These are phyloP conservation scores for Sphagnum contortum DNA, from an alignment of 225 moss, liverwort and hornwort genomes.

Conservation along the genomic window DNA sequence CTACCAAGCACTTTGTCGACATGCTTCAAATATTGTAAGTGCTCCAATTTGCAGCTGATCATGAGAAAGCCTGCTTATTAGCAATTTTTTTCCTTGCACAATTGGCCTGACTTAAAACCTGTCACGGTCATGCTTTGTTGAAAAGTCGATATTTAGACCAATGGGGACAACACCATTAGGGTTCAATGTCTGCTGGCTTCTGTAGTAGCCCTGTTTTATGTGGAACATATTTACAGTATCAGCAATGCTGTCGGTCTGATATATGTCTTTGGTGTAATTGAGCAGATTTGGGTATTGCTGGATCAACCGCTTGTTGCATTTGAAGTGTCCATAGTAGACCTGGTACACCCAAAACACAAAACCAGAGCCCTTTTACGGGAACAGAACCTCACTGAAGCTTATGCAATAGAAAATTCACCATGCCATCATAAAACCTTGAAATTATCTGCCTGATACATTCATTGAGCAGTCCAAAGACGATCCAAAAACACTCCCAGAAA, in stretches of 20 bases:
- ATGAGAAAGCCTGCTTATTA: too few species aligned
- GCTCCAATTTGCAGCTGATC: too few species aligned
- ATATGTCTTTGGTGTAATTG: constrained; percentile 15
- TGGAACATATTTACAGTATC: constrained; percentile 10
- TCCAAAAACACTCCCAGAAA: not conserved
- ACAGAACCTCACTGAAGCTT: too few species aligned
- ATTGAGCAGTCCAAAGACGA: not conserved
- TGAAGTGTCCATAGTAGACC: constrained; percentile 9
- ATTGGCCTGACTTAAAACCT: constrained; percentile 19
- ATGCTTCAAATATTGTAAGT: too few species aligned
- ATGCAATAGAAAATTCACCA: too few species aligned
- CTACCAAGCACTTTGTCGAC: too few species aligned
- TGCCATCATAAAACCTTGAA: not conserved
- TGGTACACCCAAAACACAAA: not conserved
- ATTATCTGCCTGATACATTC: not conserved
- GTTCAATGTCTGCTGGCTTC: constrained; percentile 78
- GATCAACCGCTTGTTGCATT: constrained; percentile 9
- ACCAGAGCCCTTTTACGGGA: too few species aligned
- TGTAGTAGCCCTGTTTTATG: constrained; percentile 11
- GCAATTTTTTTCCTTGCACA: too few species aligned
- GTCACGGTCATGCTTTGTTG: constrained; percentile 60
- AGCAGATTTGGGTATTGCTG: constrained; percentile 9
- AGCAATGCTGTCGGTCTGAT: constrained; percentile 5
- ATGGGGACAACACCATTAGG: constrained; percentile 43
- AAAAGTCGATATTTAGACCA: constrained; percentile 38